A percentile compares a stretch with the other conserved stretches of the same genome.
These are phyloP conservation scores for Eucalyptus fibrosa DNA, from an alignment of 345 rosid genomes.

Conservation along the genomic window DNA sequence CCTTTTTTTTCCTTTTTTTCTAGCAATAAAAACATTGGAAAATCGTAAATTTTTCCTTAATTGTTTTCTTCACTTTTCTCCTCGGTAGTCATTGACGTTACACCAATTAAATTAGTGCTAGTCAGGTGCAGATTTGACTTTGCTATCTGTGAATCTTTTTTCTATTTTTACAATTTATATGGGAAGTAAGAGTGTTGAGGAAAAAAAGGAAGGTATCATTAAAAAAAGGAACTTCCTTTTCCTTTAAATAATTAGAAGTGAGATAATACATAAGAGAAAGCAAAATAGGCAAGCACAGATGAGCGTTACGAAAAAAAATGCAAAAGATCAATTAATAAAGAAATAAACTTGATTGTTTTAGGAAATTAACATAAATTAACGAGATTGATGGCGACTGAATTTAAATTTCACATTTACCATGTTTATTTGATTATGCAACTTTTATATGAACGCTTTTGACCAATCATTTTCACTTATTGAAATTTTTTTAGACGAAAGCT, in stretches of 20 bases:
- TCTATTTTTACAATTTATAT: not conserved
- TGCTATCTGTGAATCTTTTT: not conserved
- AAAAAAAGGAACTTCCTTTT: not conserved
- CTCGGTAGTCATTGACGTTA: not conserved
- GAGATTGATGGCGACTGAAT: not conserved
- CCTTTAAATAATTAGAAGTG: not conserved
- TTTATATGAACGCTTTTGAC: not conserved
- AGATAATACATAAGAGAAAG: not conserved
- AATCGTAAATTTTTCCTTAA: not conserved
- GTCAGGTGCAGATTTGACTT: not conserved
- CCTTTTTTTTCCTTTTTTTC: fast-evolving
- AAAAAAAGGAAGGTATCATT: too few species aligned
- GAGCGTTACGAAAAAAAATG: not conserved
- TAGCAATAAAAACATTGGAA: not conserved
- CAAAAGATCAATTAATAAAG: not conserved
- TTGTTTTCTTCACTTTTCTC: not conserved
- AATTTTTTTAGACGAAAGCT: too few species aligned
- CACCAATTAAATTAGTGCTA: not conserved
- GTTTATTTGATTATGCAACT: not conserved
- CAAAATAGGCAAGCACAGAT: not conserved
- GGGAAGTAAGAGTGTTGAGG: not conserved
- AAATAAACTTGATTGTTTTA: not conserved
- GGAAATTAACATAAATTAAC: not conserved
- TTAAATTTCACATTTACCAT: not conserved
- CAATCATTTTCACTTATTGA: not conserved